Evolutionary conservation across 2,329 filamentous ascomycete genomes (phyloP).

Genomic region (Orbilia blumenaviensis): DNA sequence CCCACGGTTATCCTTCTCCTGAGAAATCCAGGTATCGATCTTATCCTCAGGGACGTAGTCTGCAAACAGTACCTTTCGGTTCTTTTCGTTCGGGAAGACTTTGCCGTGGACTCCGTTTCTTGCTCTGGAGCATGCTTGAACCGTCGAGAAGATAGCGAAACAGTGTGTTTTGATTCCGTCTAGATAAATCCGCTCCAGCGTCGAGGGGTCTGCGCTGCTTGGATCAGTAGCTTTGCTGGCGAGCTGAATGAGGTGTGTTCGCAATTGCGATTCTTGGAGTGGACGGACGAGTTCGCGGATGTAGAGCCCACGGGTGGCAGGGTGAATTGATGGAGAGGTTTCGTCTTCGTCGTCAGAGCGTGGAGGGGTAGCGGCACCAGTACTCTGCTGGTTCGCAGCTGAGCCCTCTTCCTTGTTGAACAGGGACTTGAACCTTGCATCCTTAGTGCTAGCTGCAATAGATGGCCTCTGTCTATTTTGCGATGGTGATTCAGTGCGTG

Average conservation of each 20-base stretch:
- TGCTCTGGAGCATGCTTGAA: constrained; percentile 77
- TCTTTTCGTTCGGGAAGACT: constrained; percentile 87
- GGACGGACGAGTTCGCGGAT: constrained; percentile 91
- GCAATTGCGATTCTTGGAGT: constrained; percentile 73
- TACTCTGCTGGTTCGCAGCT: constrained; percentile 54
- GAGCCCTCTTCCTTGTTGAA: constrained; percentile 60
- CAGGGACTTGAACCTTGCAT: constrained; percentile 66
- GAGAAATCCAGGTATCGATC: constrained; percentile 76
- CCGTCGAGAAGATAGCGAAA: constrained; percentile 76
- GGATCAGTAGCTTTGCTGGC: constrained; percentile 64
- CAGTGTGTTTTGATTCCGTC: constrained; percentile 89
- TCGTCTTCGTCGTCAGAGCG: constrained; percentile 61
- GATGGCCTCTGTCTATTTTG: constrained; percentile 44
- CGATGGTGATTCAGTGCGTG: constrained; percentile 27
- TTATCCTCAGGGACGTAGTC: constrained; percentile 86
- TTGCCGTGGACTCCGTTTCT: constrained; percentile 78
- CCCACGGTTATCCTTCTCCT: constrained; percentile 68
- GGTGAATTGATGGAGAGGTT: constrained; percentile 70
- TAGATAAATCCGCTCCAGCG: constrained; percentile 76
- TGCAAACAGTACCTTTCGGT: constrained; percentile 82
- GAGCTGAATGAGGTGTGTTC: constrained; percentile 74
- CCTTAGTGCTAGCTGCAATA: constrained; percentile 57
- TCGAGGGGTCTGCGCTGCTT: constrained; percentile 60
- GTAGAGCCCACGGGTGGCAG: constrained; percentile 80
- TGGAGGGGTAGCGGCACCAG: constrained; percentile 54